A percentile compares a stretch with the other conserved stretches of the same genome.
These are phyloP conservation scores for Monilinia aucupariae DNA, from an alignment of 2,329 filamentous ascomycete species.

Conservation along the genomic window DNA sequence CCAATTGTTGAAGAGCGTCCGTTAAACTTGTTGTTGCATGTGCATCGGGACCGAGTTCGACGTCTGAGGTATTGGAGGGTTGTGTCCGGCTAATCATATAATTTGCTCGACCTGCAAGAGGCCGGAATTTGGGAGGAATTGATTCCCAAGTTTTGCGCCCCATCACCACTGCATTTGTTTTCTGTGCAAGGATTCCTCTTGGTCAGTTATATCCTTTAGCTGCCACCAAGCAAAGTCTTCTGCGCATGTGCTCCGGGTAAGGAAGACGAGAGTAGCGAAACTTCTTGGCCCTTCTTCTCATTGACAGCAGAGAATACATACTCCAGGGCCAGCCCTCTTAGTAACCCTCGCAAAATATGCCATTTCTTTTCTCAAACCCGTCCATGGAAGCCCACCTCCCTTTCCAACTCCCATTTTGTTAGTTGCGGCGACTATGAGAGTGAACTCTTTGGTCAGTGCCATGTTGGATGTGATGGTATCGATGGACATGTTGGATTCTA, in stretches of 20 bases:
- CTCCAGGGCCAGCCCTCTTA: conserved; percentile 46
- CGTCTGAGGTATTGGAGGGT: neutral
- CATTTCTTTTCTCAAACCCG: conserved; percentile 84
- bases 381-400: conserved; percentile 79
- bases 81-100: conserved; percentile 62
- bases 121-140: conserved; percentile 73
- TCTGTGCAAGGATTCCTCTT: conserved; percentile 14
- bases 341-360: conserved; percentile 90
- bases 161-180: conserved; percentile 80
- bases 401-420: conserved; percentile 81
- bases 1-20: neutral
- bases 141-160: conserved; percentile 95
- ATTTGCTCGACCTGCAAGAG: conserved; percentile 74
- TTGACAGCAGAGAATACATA: conserved; percentile 12
- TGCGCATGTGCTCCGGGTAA: neutral
- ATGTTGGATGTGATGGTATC: conserved; percentile 1
- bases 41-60: neutral
- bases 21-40: conserved; percentile 1
- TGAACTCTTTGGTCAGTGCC: conserved; percentile 51
- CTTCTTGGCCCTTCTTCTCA: neutral
- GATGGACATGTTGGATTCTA: neutral
- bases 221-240: neutral
- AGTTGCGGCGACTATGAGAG: conserved; percentile 93
- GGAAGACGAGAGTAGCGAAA: neutral
- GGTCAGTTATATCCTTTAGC: neutral